A percentile compares a stretch with the other conserved stretches of the same genome.
These are phyloP conservation scores for Penicillium concentricum DNA, from an alignment of 2,329 filamentous ascomycete genomes.

Conservation along the genomic window DNA sequence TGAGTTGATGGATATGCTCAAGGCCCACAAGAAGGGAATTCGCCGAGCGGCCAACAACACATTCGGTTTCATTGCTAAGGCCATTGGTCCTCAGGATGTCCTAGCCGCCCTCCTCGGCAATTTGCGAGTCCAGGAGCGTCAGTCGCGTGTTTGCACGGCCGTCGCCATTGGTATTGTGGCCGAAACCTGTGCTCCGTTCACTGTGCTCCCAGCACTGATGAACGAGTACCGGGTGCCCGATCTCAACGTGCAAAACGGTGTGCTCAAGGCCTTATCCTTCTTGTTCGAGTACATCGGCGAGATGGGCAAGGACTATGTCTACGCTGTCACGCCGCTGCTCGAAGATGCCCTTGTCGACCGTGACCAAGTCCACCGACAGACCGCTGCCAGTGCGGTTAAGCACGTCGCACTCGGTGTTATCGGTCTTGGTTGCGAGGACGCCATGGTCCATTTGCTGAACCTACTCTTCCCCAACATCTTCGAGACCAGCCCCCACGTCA, in stretches of 20 bases:
- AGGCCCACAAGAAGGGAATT: constrained; percentile 99
- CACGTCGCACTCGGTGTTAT: constrained; percentile 98
- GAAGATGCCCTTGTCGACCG: constrained; percentile 97
- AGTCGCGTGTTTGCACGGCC: constrained; percentile 96
- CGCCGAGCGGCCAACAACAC: constrained; percentile 98
- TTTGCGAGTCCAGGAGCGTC: constrained; percentile 91
- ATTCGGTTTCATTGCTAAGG: constrained; percentile 98
- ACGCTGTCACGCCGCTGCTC: constrained; percentile 90
- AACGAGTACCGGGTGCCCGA: constrained; percentile 98
- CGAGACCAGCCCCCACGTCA: constrained; percentile 96
- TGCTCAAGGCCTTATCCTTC: constrained; percentile 94
- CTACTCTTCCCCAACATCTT: constrained; percentile 95
- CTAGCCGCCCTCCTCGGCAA: constrained; percentile 95
- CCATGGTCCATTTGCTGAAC: constrained; percentile 97
- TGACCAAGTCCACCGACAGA: constrained; percentile 96
- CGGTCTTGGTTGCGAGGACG: constrained; percentile 93
- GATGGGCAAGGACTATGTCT: constrained; percentile 99
- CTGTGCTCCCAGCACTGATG: constrained; percentile 96
- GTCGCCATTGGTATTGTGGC: constrained; percentile 98
- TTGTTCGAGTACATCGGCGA: constrained; percentile 99
- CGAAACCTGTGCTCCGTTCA: constrained; percentile 97
- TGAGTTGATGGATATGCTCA: constrained; percentile 97
- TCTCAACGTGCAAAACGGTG: constrained; percentile 97
- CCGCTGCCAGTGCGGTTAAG: constrained; percentile 93
- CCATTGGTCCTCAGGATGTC: constrained; percentile 96